Evolutionary conservation across 768 basidiomycete genomes (phyloP).

Genomic region (Russula compacta): DNA sequence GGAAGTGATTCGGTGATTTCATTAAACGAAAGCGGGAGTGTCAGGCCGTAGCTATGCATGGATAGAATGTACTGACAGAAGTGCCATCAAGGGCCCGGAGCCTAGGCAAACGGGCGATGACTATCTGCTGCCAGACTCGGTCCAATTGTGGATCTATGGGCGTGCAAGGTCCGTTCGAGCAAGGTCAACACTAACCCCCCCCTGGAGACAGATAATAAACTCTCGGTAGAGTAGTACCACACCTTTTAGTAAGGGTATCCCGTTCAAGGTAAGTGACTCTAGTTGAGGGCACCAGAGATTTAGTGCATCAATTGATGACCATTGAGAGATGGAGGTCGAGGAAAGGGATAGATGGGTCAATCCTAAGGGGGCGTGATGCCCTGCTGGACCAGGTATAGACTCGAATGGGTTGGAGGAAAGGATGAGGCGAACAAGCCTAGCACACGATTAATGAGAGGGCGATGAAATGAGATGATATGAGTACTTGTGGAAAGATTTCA

Average conservation of each 20-base stretch:
- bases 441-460: slow-evolving; percentile 2
- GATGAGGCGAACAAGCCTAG: slow-evolving; percentile 56
- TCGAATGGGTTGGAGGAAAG: slow-evolving; percentile 53
- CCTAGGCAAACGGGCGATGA: slow-evolving; percentile 59
- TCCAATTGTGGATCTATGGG: slow-evolving; percentile 30
- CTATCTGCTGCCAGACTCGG: slow-evolving; percentile 45
- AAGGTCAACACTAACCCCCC: background rate
- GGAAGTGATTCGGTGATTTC: background rate
- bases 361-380: slow-evolving; percentile 24
- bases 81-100: slow-evolving; percentile 57
- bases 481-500: slow-evolving; percentile 8
- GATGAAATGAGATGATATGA: background rate
- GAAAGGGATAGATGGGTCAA: slow-evolving; percentile 58
- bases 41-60: background rate
- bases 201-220: background rate
- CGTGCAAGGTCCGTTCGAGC: background rate
- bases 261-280: slow-evolving; percentile 47
- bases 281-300: slow-evolving; percentile 61
- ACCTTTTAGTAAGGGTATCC: slow-evolving; percentile 60
- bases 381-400: slow-evolving; percentile 25
- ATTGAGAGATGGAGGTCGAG: slow-evolving; percentile 46
- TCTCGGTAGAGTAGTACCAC: slow-evolving; percentile 10
- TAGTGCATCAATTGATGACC: slow-evolving; percentile 59
- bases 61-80: slow-evolving; percentile 34
- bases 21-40: background rate